Evolutionary conservation across 768 basidiomycete genomes (phyloP), one percentile per base, ranked within the genome.

Genomic region (Gymnopilus junonius): DNA sequence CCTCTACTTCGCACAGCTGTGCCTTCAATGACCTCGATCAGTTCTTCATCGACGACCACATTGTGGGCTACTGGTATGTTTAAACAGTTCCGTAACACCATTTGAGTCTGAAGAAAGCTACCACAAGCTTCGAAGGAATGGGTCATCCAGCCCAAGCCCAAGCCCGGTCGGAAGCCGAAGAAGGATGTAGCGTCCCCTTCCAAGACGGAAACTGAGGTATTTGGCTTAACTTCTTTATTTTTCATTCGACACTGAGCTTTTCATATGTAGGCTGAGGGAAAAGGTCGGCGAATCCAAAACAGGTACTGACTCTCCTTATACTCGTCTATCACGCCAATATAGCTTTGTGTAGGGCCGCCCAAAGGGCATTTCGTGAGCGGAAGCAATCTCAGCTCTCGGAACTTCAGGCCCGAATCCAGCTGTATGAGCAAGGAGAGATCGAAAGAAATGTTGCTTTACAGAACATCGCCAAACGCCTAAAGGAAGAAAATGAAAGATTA

Each of bases 391-490:
- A 94, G 70, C 88, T 95, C 35, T 88, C 91, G 8, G 93, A 94
- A 65, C 84, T 95, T 35, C 93, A 95, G 76, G 90, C 93, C 54
- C 91, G 93, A 50, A 81, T 95, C 55, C 88, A 91, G 65, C 85
- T 86, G 20, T 95, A 94, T 69, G 93, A 95, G 73, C 91, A 93
- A 72, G 94, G 94, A n/a, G 93, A 95, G 72, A 87, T 94, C 27
- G 91, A 95, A 73, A 87, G 92, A 59, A 94, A 91, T 70, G 86
- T 95, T 54, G 91, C 92, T 48, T 79, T 95, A 21, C 94, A 95
- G 75, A 87, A 83, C 57, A 85, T 93, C 58, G 92, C 92, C 14
- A 94, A 93, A 76, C 86, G 87, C 32, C 83, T 92, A 61, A 95
- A 94, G 76, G 92, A 93, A 67, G 94, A 95, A 73, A 95, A 95